Conservation (phyloP, 257 asterid species). For the Thymus quinquecostatus region DNA sequence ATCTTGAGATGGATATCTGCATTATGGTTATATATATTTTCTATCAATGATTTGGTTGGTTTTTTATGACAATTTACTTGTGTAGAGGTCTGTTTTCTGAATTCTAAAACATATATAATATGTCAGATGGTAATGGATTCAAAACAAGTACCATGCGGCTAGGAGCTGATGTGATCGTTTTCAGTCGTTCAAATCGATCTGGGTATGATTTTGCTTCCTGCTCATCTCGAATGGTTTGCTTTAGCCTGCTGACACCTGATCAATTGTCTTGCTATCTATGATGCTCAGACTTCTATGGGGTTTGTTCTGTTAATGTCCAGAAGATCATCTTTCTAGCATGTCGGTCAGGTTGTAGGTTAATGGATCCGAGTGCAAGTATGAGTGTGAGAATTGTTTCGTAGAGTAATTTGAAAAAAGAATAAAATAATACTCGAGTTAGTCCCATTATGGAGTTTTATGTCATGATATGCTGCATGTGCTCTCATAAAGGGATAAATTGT, state of each 20-base stretch:
- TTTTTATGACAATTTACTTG: background rate
- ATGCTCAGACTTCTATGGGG: constrained; percentile 12
- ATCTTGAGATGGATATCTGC: constrained; percentile 20
- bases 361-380: constrained; percentile 24
- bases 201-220: constrained; percentile 53
- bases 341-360: constrained; percentile 9
- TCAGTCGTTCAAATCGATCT: constrained; percentile 71
- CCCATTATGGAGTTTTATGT: background rate
- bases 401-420: background rate
- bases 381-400: constrained; percentile 26
- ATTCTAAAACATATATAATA: constrained; percentile 35
- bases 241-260: constrained; percentile 13
- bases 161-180: constrained; percentile 91
- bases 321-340: constrained; percentile 22
- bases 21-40: background rate
- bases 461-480: background rate
- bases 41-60: constrained; percentile 20
- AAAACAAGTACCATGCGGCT: constrained; percentile 97
- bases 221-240: constrained; percentile 26
- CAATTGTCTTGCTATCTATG: constrained; percentile 19
- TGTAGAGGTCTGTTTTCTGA: constrained; percentile 16
- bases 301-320: constrained; percentile 4
- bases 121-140: constrained; percentile 93
- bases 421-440: background rate
- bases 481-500: constrained; percentile 13